Evolutionary conservation across 1,284 basidiomycete genomes (phyloP).

Genomic region (Ustilago nuda): DNA sequence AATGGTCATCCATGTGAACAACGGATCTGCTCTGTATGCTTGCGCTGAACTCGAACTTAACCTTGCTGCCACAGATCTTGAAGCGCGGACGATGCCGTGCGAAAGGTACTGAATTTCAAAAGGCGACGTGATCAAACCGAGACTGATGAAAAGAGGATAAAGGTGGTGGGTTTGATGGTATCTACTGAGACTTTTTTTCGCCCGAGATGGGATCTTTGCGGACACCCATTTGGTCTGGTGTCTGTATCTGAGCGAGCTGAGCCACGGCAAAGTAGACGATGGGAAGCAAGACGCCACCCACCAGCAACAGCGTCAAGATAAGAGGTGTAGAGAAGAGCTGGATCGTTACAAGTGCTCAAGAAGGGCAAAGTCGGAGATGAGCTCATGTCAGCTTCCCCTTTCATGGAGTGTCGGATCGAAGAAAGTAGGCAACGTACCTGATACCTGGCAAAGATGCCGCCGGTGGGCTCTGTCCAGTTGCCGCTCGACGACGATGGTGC

Average conservation of each 20-base stretch:
- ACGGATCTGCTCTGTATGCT: too few relatives aligned
- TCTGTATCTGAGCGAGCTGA: constrained; percentile 50
- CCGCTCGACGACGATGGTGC: constrained; percentile 23
- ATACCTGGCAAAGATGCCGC: constrained; percentile 48
- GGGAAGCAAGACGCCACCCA: constrained; percentile 43
- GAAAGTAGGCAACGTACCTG: constrained; percentile 26
- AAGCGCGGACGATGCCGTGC: neutral
- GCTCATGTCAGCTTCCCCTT: neutral
- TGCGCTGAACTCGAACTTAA: neutral
- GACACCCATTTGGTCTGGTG: constrained; percentile 54
- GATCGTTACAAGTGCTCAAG: neutral
- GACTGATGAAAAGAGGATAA: neutral
- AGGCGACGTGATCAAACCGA: neutral
- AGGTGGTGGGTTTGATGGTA: constrained; percentile 11
- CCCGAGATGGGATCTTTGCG: constrained; percentile 50
- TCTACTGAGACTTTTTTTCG: constrained; percentile 53
- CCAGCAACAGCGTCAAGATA: constrained; percentile 36
- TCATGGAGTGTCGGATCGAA: neutral
- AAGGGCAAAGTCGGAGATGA: neutral
- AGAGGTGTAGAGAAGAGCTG: constrained; percentile 54
- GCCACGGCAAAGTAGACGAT: constrained; percentile 48
- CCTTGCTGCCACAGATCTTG: neutral
- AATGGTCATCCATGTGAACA: neutral
- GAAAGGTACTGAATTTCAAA: constrained; percentile 9
- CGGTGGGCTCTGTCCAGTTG: constrained; percentile 46